Evolutionary conservation across 495 filamentous ascomycete species (phyloP), one percentile per base, ranked within the genome.

Genomic region (Neurospora terricola): DNA sequence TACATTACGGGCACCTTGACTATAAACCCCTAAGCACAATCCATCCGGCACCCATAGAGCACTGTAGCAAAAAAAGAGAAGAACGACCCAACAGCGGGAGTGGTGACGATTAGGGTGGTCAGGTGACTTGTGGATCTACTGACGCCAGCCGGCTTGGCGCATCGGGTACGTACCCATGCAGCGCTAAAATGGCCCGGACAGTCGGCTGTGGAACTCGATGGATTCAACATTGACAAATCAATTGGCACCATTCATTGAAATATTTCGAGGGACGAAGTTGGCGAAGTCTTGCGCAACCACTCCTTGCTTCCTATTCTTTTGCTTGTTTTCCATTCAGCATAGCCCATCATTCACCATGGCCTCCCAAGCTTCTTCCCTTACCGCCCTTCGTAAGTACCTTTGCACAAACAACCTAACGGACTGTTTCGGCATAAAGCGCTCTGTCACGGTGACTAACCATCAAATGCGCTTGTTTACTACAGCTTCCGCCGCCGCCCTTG

Each of bases 401-500:
- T 54, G 48, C 23, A 27, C 5, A 7, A 7, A n/a, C n/a, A n/a
- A n/a, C n/a, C 48, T 5, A 54, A 10, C 36, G 2, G 27, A 66
- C 27, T 34, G 27, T 66, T 66, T 16, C 14, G 27, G 27, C 23
- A 66, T 8, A 66, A 66, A 34, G 54, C 23, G 54, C 54, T 66
- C 54, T 8, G 14, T 30, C 48, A 12, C 11, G 27, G 27, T 62
- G 54, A 66, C 54, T 66, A 62, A 21, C 36, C 66, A 38, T 36
- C 23, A 14, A 18, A 18, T 68, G 38, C 34, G 43, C 71, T 70
- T 43, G 38, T 39, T 66, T 30, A 59, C 23, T 11, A 11, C 71
- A 83, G 80, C 80, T 72, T 78, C 77, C 11, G 74, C 82, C 21
- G 75, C 74, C 38, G 70, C 77, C 62, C 79, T 76, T 54, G 45